Evolutionary conservation across 2,329 filamentous ascomycete genomes (phyloP).

Genomic region (Diplodia seriata): DNA sequence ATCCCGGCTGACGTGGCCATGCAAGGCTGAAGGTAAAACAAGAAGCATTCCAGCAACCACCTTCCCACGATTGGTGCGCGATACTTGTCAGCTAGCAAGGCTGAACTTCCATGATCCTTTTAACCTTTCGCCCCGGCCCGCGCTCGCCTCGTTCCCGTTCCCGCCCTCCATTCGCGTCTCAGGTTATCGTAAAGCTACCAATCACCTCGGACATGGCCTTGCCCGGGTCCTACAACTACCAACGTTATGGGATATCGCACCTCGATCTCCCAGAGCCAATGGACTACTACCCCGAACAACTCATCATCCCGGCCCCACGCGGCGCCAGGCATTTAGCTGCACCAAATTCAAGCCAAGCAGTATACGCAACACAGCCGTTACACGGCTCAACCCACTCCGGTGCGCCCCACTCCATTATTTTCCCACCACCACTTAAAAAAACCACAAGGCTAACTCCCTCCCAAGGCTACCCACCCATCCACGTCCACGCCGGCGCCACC

Average conservation of each 20-base stretch:
- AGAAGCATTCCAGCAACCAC: background rate
- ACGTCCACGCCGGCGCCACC: constrained; percentile 25
- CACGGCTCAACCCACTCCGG: background rate
- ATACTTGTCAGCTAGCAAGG: background rate
- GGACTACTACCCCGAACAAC: background rate
- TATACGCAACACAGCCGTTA: background rate
- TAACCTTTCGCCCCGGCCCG: background rate
- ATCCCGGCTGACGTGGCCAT: constrained; percentile 16
- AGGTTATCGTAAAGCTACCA: background rate
- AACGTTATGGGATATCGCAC: background rate
- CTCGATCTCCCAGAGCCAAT: background rate
- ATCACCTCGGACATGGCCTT: background rate
- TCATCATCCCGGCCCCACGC: background rate
- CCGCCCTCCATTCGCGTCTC: background rate
- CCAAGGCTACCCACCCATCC: constrained; percentile 11
- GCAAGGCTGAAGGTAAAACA: constrained; percentile 4
- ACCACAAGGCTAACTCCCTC: background rate
- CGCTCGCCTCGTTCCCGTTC: background rate
- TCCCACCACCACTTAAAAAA: background rate
- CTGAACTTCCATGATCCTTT: background rate
- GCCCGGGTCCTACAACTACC: background rate
- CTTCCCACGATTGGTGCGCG: background rate
- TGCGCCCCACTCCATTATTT: background rate
- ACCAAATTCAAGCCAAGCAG: background rate
- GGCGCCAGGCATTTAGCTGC: background rate